Base-by-base conservation (phyloP, 1,284 basidiomycete species). In the Termitomyces sp. region DNA sequence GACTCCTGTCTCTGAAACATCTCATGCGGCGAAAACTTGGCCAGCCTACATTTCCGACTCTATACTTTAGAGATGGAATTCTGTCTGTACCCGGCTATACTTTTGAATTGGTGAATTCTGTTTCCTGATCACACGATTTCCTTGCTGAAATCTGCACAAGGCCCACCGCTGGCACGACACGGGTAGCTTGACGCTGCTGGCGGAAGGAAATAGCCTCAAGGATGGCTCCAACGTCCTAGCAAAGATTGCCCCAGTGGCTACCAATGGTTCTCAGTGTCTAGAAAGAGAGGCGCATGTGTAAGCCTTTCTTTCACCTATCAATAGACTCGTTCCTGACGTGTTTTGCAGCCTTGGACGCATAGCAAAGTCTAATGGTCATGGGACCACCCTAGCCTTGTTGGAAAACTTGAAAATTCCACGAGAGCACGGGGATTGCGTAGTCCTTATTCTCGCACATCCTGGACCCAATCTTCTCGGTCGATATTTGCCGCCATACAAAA, bases 251-350 rank as follows among this genome's bases (percentile, higher is more conserved):
- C 78, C 80, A 28, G 79, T 81, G 7, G 80, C 84, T 55, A 82
- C 83, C 2, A 84, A 84, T 64, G 84, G 79, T 11, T 84, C 84
- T 5, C 79, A 87, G 72, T 82, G 78, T 66, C 68, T 88, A 24
- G 84, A 87, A 62, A 74, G 84, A 48, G 85, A 88, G 65, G 80
- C 81, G 3, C 84, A 86, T 65, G 81, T 85, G 84, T 84, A 64
- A 45, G 50, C 16, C 38, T 49, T 16, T 49, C 28, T 31, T 30
- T 26, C 42, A 28, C 19, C 34, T 24, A 13, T 46, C n/a, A 43
- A 11, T 48, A 26, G 40, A 34, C 40, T 33, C 38, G 43, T 11
- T 30, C 33, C 30, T 40, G 46, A 57, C 45, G 26, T 41, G 37
- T 31, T 30, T 24, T 8, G n/a, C 55, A 86, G 84, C 49, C 72